Evolutionary conservation across 2,329 filamentous ascomycete species (phyloP), one percentile per base, ranked within the genome.

Genomic region (Penicillium occitanis): DNA sequence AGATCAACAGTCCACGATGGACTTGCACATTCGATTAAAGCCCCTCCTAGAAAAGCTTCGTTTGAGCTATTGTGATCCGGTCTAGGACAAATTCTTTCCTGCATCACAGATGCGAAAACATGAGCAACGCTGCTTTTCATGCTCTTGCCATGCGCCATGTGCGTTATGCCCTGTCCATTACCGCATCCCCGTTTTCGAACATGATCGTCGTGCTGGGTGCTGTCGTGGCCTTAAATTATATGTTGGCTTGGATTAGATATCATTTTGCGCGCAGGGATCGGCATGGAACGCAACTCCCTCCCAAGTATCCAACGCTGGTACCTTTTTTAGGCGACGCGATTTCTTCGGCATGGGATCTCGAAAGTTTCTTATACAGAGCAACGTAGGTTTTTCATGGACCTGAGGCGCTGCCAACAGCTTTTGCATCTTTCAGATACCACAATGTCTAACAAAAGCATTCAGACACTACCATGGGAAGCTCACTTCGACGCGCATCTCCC

Each of bases 401-500:
- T 10, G 14, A 2, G 14, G 5, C 25, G 2, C 25, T 33, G 28
- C 14, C 1, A 33, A 33, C 1, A 2, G 25, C 4, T 6, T 6
- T 33, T 53, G 5, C 28, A 33, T 17, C 5, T n/a, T 33, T 33
- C 25, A 3, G 25, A 2, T 30, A 4, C 0, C 5, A 33, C 14
- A 17, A 13, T 25, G 4, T 3, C 33, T 58, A 11, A 58, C 53
- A 30, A 3, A 14, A 33, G 8, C 53, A 25, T 14, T 3, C 22
- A 58, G 53, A 14, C 53, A 25, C 22, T 58, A 40, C 6, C 13
- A 40, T 0, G 53, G 53, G 11, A 25, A 22, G 53, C 19, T 58
- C 53, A 58, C 53, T 14, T 58, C 53, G 17, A 58, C 53, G 8
- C 8, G 53, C 17, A 58, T 58, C n/a, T 58, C 53, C 22, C 53